Evolutionary conservation across 1,284 basidiomycete genomes (phyloP).

Genomic region (Tremellales sp.): DNA sequence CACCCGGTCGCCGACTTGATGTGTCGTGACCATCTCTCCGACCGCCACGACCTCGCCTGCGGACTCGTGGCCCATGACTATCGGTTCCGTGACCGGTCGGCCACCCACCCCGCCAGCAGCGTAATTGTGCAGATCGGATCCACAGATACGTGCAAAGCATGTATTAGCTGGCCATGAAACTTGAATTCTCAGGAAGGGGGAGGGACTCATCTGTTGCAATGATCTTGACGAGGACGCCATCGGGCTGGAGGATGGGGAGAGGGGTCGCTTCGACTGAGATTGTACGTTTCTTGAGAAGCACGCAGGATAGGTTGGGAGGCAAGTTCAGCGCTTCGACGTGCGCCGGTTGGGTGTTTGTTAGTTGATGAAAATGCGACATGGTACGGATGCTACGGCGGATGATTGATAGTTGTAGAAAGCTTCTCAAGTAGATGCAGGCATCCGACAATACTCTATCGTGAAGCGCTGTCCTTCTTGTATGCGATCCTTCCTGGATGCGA

Average conservation of each 20-base stretch:
- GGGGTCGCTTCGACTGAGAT: slow-evolving; percentile 32
- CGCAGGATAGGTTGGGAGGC: slow-evolving; percentile 34
- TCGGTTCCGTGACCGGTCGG: slow-evolving; percentile 41
- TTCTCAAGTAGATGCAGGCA: too few relatives aligned
- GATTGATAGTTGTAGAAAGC: too few relatives aligned
- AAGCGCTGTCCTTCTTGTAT: too few relatives aligned
- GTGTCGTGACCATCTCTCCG: slow-evolving; percentile 40
- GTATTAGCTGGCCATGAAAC: not conserved
- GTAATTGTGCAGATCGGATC: slow-evolving; percentile 44
- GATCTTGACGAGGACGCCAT: slow-evolving; percentile 44
- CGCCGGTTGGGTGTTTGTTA: slow-evolving; percentile 35
- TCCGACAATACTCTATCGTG: too few relatives aligned
- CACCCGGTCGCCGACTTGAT: slow-evolving; percentile 52
- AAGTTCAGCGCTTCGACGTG: slow-evolving; percentile 34
- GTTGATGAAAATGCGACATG: slow-evolving; percentile 39
- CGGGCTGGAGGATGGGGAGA: slow-evolving; percentile 42
- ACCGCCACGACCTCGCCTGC: slow-evolving; percentile 46
- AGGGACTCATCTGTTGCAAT: slow-evolving; percentile 34
- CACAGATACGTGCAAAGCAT: slow-evolving; percentile 35
- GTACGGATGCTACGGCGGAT: too few relatives aligned
- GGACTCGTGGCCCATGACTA: slow-evolving; percentile 48
- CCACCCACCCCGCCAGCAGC: slow-evolving; percentile 43
- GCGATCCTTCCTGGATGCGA: too few relatives aligned
- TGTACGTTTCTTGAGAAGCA: slow-evolving; percentile 37
- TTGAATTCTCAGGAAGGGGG: not conserved